Conservation (phyloP, 345 rosid species). For the Eucalyptus microcorys region DNA sequence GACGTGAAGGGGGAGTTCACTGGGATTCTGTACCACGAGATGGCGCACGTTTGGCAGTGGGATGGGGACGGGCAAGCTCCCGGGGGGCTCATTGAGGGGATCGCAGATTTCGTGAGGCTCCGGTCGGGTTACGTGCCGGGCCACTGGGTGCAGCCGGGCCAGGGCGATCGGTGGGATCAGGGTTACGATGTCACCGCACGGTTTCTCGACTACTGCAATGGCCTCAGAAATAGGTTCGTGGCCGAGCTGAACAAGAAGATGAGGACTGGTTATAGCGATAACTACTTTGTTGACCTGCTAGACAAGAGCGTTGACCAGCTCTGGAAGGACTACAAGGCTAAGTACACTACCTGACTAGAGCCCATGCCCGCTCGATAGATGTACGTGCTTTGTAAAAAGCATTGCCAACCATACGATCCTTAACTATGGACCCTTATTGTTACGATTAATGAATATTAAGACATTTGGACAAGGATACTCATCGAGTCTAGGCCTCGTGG, state of each 20-base stretch:
- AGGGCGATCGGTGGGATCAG: slow-evolving; percentile 59
- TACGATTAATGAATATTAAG: neutral
- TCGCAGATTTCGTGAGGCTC: slow-evolving; percentile 62
- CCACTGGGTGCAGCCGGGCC: slow-evolving; percentile 54
- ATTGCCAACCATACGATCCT: neutral
- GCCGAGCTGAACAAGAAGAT: slow-evolving; percentile 60
- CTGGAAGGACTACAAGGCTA: slow-evolving; percentile 66
- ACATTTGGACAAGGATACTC: neutral
- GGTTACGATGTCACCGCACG: slow-evolving; percentile 68
- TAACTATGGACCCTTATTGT: neutral
- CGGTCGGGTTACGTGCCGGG: slow-evolving; percentile 38
- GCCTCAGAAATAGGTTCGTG: slow-evolving; percentile 45
- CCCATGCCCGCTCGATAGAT: neutral
- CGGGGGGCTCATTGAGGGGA: slow-evolving; percentile 47
- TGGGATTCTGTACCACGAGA: slow-evolving; percentile 60
- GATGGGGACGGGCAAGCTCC: slow-evolving; percentile 38
- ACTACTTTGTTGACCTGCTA: slow-evolving; percentile 38
- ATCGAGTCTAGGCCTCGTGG: neutral
- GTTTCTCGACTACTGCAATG: slow-evolving; percentile 59
- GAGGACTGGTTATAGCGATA: slow-evolving; percentile 31
- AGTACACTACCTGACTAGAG: slow-evolving; percentile 5
- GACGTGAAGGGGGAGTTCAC: slow-evolving; percentile 31
- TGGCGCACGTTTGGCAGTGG: slow-evolving; percentile 72
- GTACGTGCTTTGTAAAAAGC: neutral
- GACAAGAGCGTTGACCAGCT: slow-evolving; percentile 53